Evolutionary conservation across 257 asterid species (phyloP), one percentile per base, ranked within the genome.

Genomic region (Jacaranda copaia): DNA sequence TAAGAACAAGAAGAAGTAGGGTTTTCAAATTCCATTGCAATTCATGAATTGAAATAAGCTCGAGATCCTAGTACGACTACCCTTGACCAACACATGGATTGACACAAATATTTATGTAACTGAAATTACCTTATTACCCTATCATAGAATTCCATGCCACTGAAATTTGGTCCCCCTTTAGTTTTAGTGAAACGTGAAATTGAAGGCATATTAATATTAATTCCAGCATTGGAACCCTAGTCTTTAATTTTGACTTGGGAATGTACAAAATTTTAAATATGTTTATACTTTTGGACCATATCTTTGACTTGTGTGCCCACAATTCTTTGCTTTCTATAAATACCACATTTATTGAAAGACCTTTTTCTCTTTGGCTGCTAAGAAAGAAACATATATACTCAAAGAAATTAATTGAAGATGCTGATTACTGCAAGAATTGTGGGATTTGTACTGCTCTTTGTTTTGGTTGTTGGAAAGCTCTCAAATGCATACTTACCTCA

Each of bases 301-400:
- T 73, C 88, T 84, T 89, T 85, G 95, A 89, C 89, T 85, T 78
- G 52, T 72, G 81, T 79, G 84, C 81, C 67, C 43, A 13, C 8
- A 60, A 48, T 35, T 32, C 77, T 15, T 14, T 68, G 65, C 63
- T 58, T 67, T 84, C 84, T 88, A 88, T 85, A 88, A 72, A 68
- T 74, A 81, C 87, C 75, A 48, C 70, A 49, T 65, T 65, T 67
- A 64, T 60, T 74, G 65, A 13, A 68, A 61, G 39, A n/a, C 43
- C 62, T 71, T 70, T 82, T 61, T 67, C 88, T 82, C 82, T 85
- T 74, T 80, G 70, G 82, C 62, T 80, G 63, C 68, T 80, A 77
- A 83, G 32, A 74, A 73, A 75, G 77, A 75, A 11, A 79, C 59
- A 69, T 4, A 49, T 25, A 75, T 39, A 70, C 73, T 60, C 1